phyloP scores from a whole-genome alignment of 2,329 filamentous ascomycete genomes.

The Calonectria pseudoturangicola region DNA sequence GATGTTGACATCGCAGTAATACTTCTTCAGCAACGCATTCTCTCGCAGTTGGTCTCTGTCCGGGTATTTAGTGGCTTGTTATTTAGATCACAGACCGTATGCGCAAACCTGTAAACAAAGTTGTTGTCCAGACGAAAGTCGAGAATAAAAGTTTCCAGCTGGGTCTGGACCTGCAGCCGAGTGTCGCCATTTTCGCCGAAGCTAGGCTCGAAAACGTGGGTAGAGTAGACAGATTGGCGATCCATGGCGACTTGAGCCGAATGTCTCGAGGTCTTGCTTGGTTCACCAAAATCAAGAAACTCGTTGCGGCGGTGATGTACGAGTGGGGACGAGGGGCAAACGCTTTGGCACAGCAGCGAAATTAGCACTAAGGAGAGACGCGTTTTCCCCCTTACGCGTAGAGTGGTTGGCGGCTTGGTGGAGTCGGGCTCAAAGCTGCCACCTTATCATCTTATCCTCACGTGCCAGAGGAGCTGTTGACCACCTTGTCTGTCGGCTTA shows the following conservation, averaged over 20 bases:
- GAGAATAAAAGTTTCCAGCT: slow-evolving; percentile 92
- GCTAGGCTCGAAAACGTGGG: slow-evolving; percentile 85
- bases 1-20: slow-evolving; percentile 97
- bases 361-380: slow-evolving; percentile 41
- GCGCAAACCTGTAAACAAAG: slow-evolving; percentile 89
- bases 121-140: slow-evolving; percentile 95
- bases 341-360: slow-evolving; percentile 47
- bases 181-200: slow-evolving; percentile 81
- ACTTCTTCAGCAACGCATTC: slow-evolving; percentile 95
- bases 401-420: not conserved
- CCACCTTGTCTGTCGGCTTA: slow-evolving; percentile 48
- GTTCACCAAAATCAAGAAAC: slow-evolving; percentile 39
- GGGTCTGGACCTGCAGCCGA: slow-evolving; percentile 82
- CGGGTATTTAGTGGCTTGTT: slow-evolving; percentile 36
- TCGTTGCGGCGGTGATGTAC: slow-evolving; percentile 47
- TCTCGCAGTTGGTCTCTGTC: slow-evolving; percentile 93
- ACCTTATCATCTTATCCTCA: slow-evolving; percentile 43
- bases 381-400: slow-evolving; percentile 29
- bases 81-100: not conserved
- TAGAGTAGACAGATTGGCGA: slow-evolving; percentile 88
- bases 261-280: slow-evolving; percentile 31
- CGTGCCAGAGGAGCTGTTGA: slow-evolving; percentile 51
- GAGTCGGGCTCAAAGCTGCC: slow-evolving; percentile 10
- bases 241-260: slow-evolving; percentile 77
- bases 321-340: slow-evolving; percentile 52